A percentile compares a stretch with the other conserved stretches of the same genome.
Conservation (phyloP, 192 early-diverging fungal species). For the Phycomyces blakesleeanus region DNA sequence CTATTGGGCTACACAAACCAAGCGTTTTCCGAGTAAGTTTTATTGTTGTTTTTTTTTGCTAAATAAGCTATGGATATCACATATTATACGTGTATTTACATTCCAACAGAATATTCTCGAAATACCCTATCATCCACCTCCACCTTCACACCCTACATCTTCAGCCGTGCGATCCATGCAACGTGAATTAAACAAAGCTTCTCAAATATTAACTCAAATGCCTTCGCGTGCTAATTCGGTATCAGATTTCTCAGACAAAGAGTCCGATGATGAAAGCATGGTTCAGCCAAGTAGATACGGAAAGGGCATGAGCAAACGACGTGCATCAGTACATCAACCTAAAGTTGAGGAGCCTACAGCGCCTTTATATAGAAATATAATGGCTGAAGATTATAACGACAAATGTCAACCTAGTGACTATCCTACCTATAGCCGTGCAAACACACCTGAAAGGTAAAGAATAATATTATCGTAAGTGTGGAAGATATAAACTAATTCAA, state of each 20-base stretch:
- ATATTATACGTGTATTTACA: constrained; percentile 1
- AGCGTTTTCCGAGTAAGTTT: constrained; percentile 9
- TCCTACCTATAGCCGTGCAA: too few species aligned
- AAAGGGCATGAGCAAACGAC: constrained; percentile 26
- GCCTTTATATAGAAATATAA: too few species aligned
- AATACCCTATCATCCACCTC: neutral
- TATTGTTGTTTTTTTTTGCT: neutral
- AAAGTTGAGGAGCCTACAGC: neutral
- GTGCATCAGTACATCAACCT: constrained; percentile 11
- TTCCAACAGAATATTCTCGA: constrained; percentile 13
- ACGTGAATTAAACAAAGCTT: constrained; percentile 18
- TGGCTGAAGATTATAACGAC: too few species aligned
- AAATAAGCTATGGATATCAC: neutral
- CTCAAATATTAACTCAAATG: constrained; percentile 10
- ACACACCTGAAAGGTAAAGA: too few species aligned
- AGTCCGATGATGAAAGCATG: constrained; percentile 10
- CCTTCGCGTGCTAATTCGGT: constrained; percentile 25
- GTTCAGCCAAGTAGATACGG: neutral
- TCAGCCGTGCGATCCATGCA: constrained; percentile 6
- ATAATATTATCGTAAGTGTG: too few species aligned
- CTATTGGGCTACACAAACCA: neutral
- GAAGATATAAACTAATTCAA: too few species aligned
- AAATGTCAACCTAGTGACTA: too few species aligned
- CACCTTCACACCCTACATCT: constrained; percentile 1
- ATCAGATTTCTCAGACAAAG: constrained; percentile 31